These are phyloP conservation scores for Drechmeria coniospora DNA, from an alignment of 2,329 filamentous ascomycete species.

Conservation along the genomic window DNA sequence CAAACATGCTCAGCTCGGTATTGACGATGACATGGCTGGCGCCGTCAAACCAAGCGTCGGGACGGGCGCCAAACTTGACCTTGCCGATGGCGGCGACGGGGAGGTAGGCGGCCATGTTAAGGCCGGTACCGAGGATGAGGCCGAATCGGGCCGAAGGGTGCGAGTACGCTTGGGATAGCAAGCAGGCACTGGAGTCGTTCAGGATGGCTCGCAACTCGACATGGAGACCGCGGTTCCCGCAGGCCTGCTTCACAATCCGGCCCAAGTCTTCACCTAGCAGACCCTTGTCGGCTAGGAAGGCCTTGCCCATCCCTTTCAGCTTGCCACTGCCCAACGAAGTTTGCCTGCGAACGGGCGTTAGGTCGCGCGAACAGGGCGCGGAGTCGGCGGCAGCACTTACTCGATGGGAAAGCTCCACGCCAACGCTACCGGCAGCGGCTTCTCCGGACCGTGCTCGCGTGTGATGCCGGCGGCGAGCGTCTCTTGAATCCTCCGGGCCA, in stretches of 20 bases:
- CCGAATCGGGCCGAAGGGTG: constrained; percentile 44
- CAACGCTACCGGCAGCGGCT: constrained; percentile 41
- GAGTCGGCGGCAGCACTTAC: constrained; percentile 26
- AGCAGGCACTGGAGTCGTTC: constrained; percentile 52
- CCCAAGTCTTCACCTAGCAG: constrained; percentile 45
- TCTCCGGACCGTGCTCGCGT: constrained; percentile 18
- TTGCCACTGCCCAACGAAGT: constrained; percentile 44
- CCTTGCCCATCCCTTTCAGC: constrained; percentile 50
- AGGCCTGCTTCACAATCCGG: constrained; percentile 39
- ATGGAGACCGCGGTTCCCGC: constrained; percentile 31
- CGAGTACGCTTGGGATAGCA: constrained; percentile 48
- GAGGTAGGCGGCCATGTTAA: constrained; percentile 50
- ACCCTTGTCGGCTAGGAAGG: constrained; percentile 42
- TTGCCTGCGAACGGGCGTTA: constrained; percentile 35
- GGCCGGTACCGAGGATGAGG: constrained; percentile 51
- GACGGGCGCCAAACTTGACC: constrained; percentile 40
- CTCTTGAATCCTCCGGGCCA: constrained; percentile 43
- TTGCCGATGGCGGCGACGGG: constrained; percentile 39
- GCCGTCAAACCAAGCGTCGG: constrained; percentile 37
- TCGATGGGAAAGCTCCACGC: constrained; percentile 59
- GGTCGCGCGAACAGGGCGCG: neutral
- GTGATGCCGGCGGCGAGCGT: constrained; percentile 32
- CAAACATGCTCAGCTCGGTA: constrained; percentile 54
- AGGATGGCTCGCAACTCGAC: constrained; percentile 45
- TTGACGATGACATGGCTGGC: constrained; percentile 51